These are phyloP conservation scores for Populus hybrid DNA, from an alignment of 441 rosid species.

Conservation along the genomic window DNA sequence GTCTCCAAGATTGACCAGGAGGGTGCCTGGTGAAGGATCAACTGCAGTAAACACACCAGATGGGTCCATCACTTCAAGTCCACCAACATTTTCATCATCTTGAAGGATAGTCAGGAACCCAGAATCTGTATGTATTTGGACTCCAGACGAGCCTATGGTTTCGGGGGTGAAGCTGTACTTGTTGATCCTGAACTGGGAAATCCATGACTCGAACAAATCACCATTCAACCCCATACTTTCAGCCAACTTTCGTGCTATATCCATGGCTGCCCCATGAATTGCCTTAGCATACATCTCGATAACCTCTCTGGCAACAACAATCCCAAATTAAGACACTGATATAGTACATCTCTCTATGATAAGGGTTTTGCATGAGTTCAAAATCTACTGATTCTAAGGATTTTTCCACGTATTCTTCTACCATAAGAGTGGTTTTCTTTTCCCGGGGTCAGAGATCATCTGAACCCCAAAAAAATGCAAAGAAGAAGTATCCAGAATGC, in stretches of 20 bases:
- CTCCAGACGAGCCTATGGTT: constrained; percentile 63
- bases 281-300: constrained; percentile 59
- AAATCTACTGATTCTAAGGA: neutral
- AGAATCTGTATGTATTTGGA: constrained; percentile 80
- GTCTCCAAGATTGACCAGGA: constrained; percentile 83
- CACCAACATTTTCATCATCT: constrained; percentile 79
- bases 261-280: constrained; percentile 41
- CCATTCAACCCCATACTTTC: constrained; percentile 43
- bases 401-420: neutral
- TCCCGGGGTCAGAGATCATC: neutral
- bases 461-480: neutral
- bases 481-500: neutral
- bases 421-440: neutral
- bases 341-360: neutral
- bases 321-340: neutral
- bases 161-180: constrained; percentile 73
- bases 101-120: constrained; percentile 79
- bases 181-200: constrained; percentile 80
- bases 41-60: constrained; percentile 44
- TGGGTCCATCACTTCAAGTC: constrained; percentile 73
- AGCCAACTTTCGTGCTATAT: constrained; percentile 48
- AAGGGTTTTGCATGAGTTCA: neutral
- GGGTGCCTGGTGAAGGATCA: constrained; percentile 63
- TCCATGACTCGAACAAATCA: constrained; percentile 52
- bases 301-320: constrained; percentile 40